Percentiles rank a stretch among this genome's conserved stretches.
phyloP scores from a whole-genome alignment of 805 yeast species.

The Deakozyma indianensis region DNA sequence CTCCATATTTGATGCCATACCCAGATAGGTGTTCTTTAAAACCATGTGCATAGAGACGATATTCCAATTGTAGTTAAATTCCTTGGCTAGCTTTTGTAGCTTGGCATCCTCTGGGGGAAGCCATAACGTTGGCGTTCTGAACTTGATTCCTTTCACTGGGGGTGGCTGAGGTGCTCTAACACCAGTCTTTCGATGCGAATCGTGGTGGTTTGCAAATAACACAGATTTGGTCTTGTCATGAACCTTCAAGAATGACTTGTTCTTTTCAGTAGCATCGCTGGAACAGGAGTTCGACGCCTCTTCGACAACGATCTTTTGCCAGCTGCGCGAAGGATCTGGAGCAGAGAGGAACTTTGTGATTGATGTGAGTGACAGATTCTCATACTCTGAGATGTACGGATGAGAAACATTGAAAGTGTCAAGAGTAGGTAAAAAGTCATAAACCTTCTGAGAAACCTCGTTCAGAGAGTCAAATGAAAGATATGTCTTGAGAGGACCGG shows the following conservation, averaged over 20 bases:
- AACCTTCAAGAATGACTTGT: not conserved
- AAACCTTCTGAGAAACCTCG: slow-evolving; percentile 1
- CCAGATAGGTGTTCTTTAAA: slow-evolving; percentile 48
- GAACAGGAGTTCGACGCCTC: slow-evolving; percentile 5
- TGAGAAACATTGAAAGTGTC: not conserved
- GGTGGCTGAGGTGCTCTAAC: slow-evolving; percentile 91
- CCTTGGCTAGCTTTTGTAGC: slow-evolving; percentile 67
- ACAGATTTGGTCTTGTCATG: slow-evolving; percentile 1
- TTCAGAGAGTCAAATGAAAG: slow-evolving; percentile 1
- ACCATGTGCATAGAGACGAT: slow-evolving; percentile 67
- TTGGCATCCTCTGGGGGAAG: slow-evolving; percentile 82
- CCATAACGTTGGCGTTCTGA: slow-evolving; percentile 90
- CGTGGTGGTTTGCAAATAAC: slow-evolving; percentile 5
- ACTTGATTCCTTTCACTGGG: slow-evolving; percentile 59
- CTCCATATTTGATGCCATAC: slow-evolving; percentile 74
- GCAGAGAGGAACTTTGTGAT: slow-evolving; percentile 18
- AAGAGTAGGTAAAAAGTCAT: not conserved
- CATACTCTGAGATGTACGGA: slow-evolving; percentile 2
- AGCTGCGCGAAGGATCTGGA: slow-evolving; percentile 14
- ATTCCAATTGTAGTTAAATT: slow-evolving; percentile 87
- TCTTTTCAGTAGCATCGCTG: not conserved
- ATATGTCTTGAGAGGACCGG: not conserved
- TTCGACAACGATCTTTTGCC: slow-evolving; percentile 20
- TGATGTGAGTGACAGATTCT: slow-evolving; percentile 15
- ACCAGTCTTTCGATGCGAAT: slow-evolving; percentile 12